Percentiles rank a stretch among this genome's conserved stretches.
phyloP scores from a whole-genome alignment of 257 asterid genomes.

The Solanum bulbocastanum region DNA sequence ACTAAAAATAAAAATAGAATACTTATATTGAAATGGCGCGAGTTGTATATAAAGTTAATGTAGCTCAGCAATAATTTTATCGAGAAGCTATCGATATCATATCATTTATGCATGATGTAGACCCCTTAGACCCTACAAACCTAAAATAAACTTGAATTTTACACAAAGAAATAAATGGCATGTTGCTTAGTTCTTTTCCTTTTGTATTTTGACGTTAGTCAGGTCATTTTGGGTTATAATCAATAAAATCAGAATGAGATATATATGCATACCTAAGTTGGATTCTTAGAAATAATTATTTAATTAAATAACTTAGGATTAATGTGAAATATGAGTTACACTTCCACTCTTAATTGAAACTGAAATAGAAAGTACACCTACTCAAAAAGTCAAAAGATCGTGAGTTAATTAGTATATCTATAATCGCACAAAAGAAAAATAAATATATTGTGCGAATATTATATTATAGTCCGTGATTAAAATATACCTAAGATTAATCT shows the following conservation, averaged over 20 bases:
- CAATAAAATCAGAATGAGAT: background rate
- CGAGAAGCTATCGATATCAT: background rate
- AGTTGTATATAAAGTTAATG: background rate
- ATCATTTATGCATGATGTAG: background rate
- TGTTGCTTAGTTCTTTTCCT: background rate
- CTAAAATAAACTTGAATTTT: background rate
- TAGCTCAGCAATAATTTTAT: background rate
- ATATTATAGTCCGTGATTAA: background rate
- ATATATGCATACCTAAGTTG: background rate
- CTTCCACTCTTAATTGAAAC: background rate
- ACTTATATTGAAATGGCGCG: too few relatives aligned
- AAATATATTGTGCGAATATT: too few relatives aligned
- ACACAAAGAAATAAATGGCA: background rate
- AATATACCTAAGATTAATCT: too few relatives aligned
- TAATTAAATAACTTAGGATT: background rate
- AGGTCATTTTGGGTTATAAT: background rate
- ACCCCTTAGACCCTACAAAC: background rate
- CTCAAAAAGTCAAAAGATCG: background rate
- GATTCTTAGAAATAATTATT: background rate
- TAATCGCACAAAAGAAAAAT: background rate
- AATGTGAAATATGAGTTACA: background rate
- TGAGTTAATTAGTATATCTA: background rate
- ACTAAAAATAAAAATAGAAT: too few relatives aligned
- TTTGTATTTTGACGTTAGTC: background rate
- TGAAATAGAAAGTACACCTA: background rate